Evolutionary conservation across 306 rosid species (phyloP), one percentile per base, ranked within the genome.

Genomic region (Dryas octopetala): DNA sequence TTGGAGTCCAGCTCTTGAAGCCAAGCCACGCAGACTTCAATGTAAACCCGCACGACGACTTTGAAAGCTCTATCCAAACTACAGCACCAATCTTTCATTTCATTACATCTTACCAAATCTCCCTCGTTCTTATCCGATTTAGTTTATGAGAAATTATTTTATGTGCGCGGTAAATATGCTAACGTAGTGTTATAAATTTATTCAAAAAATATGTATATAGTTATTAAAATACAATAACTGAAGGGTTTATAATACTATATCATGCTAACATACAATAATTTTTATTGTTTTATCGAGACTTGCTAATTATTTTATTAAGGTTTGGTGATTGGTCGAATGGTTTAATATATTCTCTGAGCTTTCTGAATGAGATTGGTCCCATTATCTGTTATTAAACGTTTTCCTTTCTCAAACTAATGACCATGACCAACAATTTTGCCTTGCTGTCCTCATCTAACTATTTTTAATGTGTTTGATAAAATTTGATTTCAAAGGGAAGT

Each of bases 1-100:
- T 77, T 76, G 87, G 89, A 82, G 84, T 73, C 93, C 91, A 87
- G 83, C 79, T 80, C 78, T 83, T 72, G 67, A 93, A 82, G 93
- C 88, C 53, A 93, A 70, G 85, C 79, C 79, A 82, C 81, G 80
- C 75, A 84, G 84, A 75, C 81, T 85, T 85, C 79, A 87, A 85
- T 19, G 67, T 74, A 78, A 88, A 75, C 84, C 85, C 84, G 64
- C 84, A 74, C 80, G 79, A 77, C 80, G 81, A 46, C 79, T 74
- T 80, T 81, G 89, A 86, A 79, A 87, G 86, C 88, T 84, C 74
- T 52, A 74, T 83, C 77, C 77, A 47, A 93, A 88, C 93, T 80
- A 82, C 38, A 43, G n/a, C 71, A 15, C 6, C 12, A 16, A 16
- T 38, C 64, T 19, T 46, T 32, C 52, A 4, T 8, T 60, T 62